Base-by-base conservation (phyloP, 805 yeast genomes). In the Candida germanica region DNA sequence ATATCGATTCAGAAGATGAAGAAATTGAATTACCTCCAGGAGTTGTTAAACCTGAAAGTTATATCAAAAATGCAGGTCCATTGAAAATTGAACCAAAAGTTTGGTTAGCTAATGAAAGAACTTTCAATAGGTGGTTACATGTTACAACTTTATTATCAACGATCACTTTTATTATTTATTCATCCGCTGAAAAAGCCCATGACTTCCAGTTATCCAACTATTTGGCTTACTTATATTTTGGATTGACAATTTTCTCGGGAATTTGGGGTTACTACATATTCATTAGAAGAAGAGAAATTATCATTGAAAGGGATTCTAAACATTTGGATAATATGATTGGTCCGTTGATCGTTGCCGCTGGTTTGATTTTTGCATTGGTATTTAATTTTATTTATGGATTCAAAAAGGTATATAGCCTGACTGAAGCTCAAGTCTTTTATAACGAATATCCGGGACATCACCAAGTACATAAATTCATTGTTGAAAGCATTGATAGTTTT, bases 41-140 rank as follows among this genome's bases (percentile, higher is more conserved):
- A 11, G 98, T 91, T 14, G 69, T 71, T 29, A 85, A 83, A 54
- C 98, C 98, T 37, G 77, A 74, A 17, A 67, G 72, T 21, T 77
- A 85, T 62, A 72, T 91, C 50, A 85, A 89, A 54, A 88, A 88
- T 58, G 81, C 89, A 18, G 96, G 96, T 6, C 93, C 96, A 1
- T 77, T 88, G 38, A 88, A 85, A 61, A 89, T 93, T 40, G 98
- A 93, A 66, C 94, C 98, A 20, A 93, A 93, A 56, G 98, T 93
- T 10, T 93, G 98, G 97, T 72, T 93, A 46, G 98, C 98, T 19
- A 93, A 93, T 56, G 98, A 93, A 66, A 83, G 98, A 60, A 93
- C 98, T 3, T 91, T 89, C 66, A 83, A 87, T 69, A 77, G 94
- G 61, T 93, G 98, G 98, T 70, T 93, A 47, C 88, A 83, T 46